A percentile compares a stretch with the other conserved stretches of the same genome.
Evolutionary conservation across 75 land plant species (phyloP).

Genomic region (Ceratopteris richardii): DNA sequence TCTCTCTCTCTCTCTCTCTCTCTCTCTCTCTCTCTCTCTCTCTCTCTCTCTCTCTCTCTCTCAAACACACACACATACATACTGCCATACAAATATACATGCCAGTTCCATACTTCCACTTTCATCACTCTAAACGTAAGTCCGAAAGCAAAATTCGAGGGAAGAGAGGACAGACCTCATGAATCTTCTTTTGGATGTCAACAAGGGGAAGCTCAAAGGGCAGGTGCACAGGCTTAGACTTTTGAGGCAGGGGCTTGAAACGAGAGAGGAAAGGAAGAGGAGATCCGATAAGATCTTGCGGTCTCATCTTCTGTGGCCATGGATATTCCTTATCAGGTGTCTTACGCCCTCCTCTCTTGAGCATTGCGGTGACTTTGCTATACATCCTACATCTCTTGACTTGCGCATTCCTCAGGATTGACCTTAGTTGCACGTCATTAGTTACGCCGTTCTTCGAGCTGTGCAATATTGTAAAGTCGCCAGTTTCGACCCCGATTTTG

Average conservation of each 20-base stretch:
- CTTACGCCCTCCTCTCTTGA: conserved; percentile 34
- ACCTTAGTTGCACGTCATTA: neutral
- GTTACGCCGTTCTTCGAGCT: conserved; percentile 1
- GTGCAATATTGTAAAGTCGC: neutral
- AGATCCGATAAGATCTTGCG: conserved; percentile 30
- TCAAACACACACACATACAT: too few relatives aligned
- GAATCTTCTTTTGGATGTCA: conserved; percentile 61
- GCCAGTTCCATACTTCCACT: too few relatives aligned
- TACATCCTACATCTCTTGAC: neutral
- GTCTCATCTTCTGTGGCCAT: conserved; percentile 52
- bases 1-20: too few relatives aligned
- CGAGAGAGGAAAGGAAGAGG: conserved; percentile 38
- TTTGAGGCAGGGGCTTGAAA: conserved; percentile 65
- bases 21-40: too few relatives aligned
- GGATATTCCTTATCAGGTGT: conserved; percentile 48
- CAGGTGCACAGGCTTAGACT: conserved; percentile 72
- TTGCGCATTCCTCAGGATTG: neutral
- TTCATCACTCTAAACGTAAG: too few relatives aligned
- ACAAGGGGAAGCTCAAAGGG: conserved; percentile 80
- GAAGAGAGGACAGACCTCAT: conserved; percentile 35
- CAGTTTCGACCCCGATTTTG: neutral
- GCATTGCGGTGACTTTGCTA: conserved; percentile 13
- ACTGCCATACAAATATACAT: too few relatives aligned
- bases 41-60: neutral
- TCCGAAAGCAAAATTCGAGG: neutral